phyloP scores from a whole-genome alignment of 1,139 yeast species.

The Geotrichum europaeum region DNA sequence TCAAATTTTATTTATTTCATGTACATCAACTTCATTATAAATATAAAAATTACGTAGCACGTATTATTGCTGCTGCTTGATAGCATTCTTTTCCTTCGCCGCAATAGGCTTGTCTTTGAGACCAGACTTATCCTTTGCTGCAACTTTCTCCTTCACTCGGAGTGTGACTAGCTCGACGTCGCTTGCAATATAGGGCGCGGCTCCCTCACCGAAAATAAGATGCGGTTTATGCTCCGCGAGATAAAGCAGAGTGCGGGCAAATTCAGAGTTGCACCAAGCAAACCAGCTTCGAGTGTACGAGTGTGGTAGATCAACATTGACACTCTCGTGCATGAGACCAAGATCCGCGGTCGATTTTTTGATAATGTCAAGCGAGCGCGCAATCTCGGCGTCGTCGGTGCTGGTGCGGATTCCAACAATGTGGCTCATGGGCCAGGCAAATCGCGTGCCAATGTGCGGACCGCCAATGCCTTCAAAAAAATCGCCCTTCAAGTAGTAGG shows the following conservation, averaged over 20 bases:
- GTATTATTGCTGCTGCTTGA: not conserved
- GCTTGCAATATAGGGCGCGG: conserved; percentile 8
- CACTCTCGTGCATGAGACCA: conserved; percentile 82
- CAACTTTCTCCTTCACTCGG: not conserved
- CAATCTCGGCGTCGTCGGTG: conserved; percentile 64
- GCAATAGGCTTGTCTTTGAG: not conserved
- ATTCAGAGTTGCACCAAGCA: conserved; percentile 92
- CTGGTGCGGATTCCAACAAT: conserved; percentile 68
- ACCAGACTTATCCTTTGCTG: not conserved
- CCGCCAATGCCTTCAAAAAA: conserved; percentile 79
- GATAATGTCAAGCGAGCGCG: conserved; percentile 44
- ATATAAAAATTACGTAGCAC: not conserved
- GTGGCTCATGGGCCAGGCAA: conserved; percentile 91
- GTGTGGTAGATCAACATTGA: conserved; percentile 52
- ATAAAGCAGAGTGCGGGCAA: conserved; percentile 75
- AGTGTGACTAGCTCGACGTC: not conserved
- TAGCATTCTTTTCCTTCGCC: not conserved
- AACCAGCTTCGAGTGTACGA: conserved; percentile 72
- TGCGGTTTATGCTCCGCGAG: conserved; percentile 71
- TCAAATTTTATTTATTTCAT: not conserved
- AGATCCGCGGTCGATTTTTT: conserved; percentile 61
- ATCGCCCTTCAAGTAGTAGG: conserved; percentile 61
- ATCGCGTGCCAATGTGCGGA: conserved; percentile 74
- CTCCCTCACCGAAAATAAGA: conserved; percentile 47
- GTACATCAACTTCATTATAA: not conserved